phyloP scores from a whole-genome alignment of 2,329 filamentous ascomycete species.

The Fusarium xyrophilum region DNA sequence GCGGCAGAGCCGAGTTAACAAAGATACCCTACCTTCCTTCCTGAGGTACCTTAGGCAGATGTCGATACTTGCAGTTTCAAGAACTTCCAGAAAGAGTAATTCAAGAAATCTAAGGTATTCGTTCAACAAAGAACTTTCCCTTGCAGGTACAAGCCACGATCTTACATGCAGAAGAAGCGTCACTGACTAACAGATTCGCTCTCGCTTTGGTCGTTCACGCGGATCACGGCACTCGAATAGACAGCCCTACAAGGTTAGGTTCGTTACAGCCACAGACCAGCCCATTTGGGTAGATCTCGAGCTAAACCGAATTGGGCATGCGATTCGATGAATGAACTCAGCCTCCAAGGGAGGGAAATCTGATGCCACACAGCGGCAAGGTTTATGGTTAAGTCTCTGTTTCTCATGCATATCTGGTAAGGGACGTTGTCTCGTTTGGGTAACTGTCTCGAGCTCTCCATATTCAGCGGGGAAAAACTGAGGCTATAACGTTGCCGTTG shows the following conservation, averaged over 20 bases:
- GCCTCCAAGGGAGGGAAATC: not conserved
- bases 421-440: not conserved
- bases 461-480: not conserved
- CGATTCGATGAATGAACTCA: conserved; percentile 16
- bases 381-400: not conserved
- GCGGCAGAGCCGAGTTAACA: not conserved
- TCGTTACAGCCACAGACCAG: conserved; percentile 8
- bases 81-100: not conserved
- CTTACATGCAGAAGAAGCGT: not conserved
- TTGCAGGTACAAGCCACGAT: not conserved
- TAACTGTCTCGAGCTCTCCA: conserved; percentile 8
- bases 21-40: not conserved
- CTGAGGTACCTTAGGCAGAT: not conserved
- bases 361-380: not conserved
- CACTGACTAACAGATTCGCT: not conserved
- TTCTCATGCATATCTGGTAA: not conserved
- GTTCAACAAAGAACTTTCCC: not conserved
- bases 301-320: conserved; percentile 21
- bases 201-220: not conserved
- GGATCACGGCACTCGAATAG: conserved; percentile 18
- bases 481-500: conserved; percentile 19
- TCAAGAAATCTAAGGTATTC: not conserved
- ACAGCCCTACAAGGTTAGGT: conserved; percentile 30
- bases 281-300: not conserved
- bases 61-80: not conserved